A percentile compares a stretch with the other conserved stretches of the same genome.
phyloP scores from a whole-genome alignment of 2,329 filamentous ascomycete genomes.

The Thyridium curvatum region DNA sequence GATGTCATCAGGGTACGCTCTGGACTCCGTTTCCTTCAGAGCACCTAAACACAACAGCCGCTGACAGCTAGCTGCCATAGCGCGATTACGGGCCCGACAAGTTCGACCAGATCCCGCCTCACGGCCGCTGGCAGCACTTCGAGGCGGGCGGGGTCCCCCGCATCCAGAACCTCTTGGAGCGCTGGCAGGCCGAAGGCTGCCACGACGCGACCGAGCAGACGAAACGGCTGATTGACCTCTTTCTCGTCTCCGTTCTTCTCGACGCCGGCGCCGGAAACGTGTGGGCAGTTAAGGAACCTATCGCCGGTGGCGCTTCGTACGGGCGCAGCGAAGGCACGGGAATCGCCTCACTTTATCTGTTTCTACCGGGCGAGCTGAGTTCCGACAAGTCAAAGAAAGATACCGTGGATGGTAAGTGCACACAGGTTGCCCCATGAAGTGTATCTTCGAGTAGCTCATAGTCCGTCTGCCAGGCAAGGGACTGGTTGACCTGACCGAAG shows the following conservation, averaged over 20 bases:
- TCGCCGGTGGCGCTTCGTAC: slow-evolving; percentile 21
- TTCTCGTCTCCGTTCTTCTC: slow-evolving; percentile 53
- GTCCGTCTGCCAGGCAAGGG: slow-evolving; percentile 13
- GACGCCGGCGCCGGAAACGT: slow-evolving; percentile 47
- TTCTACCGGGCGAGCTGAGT: slow-evolving; percentile 32
- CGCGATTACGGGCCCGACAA: slow-evolving; percentile 43
- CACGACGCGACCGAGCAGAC: slow-evolving; percentile 39
- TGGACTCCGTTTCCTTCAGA: neutral
- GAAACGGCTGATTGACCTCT: slow-evolving; percentile 52
- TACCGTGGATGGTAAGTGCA: slow-evolving; percentile 25
- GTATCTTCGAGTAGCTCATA: too few species aligned
- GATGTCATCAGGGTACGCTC: slow-evolving; percentile 2
- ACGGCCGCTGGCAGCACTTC: slow-evolving; percentile 59
- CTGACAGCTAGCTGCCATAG: slow-evolving; percentile 17
- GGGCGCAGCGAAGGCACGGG: slow-evolving; percentile 44
- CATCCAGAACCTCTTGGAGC: slow-evolving; percentile 33
- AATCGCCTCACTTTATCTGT: slow-evolving; percentile 44
- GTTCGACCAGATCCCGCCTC: slow-evolving; percentile 42
- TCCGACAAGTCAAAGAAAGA: slow-evolving; percentile 9
- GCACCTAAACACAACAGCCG: neutral
- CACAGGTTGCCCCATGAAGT: too few species aligned
- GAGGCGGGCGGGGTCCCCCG: slow-evolving; percentile 48
- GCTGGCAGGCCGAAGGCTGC: slow-evolving; percentile 21
- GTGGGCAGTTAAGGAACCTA: slow-evolving; percentile 38
- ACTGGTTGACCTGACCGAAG: slow-evolving; percentile 19